phyloP scores from a whole-genome alignment of 108 stramenopile species.

The Nitzschia sp. region DNA sequence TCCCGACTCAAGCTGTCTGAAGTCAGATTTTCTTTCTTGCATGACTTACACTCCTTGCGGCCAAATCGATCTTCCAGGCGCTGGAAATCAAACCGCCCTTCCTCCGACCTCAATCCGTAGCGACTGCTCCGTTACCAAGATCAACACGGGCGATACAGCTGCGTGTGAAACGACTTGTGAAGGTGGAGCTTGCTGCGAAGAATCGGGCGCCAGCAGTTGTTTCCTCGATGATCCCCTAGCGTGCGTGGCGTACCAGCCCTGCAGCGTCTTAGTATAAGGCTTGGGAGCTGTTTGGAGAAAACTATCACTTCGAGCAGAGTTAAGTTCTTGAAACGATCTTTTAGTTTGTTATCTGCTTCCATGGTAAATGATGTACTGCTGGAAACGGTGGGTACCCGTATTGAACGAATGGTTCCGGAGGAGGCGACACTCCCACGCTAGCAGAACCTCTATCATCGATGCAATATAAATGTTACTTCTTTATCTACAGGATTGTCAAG shows the following conservation, averaged over 20 bases:
- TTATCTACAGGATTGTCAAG: too few relatives aligned
- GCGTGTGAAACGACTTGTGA: constrained; percentile 5
- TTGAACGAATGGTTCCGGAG: too few relatives aligned
- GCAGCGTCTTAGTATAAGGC: constrained; percentile 1
- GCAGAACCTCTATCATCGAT: too few relatives aligned
- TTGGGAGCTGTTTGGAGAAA: too few relatives aligned
- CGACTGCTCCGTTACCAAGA: background rate
- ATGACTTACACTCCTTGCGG: constrained; percentile 20
- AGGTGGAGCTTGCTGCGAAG: constrained; percentile 1
- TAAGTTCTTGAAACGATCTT: too few relatives aligned
- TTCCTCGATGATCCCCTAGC: constrained; percentile 10
- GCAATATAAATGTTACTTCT: too few relatives aligned
- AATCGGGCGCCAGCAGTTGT: background rate
- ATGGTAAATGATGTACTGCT: too few relatives aligned
- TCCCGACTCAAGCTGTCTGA: background rate
- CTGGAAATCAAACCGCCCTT: background rate
- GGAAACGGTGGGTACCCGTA: too few relatives aligned
- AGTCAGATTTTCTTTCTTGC: constrained; percentile 5
- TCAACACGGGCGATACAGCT: background rate
- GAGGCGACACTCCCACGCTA: too few relatives aligned
- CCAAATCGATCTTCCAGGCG: constrained; percentile 5
- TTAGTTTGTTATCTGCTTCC: too few relatives aligned
- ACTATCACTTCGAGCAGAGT: too few relatives aligned
- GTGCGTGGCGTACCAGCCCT: constrained; percentile 13
- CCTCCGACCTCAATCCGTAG: background rate